These are phyloP conservation scores for Trichopus zeylanicus DNA, from an alignment of 116 monocot genomes.

Conservation along the genomic window DNA sequence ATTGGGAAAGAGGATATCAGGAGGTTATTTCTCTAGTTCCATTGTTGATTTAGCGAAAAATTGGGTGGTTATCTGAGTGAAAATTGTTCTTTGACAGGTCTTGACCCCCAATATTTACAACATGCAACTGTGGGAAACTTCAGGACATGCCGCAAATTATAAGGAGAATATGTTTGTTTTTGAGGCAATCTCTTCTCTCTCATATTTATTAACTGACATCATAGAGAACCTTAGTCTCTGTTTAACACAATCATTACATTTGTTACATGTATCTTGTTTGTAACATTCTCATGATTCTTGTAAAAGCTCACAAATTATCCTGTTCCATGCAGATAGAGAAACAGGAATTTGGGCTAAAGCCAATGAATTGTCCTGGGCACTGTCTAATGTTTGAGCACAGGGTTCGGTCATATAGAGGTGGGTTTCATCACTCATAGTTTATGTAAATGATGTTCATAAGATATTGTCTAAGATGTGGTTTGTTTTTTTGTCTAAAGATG, in stretches of 20 bases:
- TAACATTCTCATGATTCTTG: background rate
- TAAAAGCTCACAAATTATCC: background rate
- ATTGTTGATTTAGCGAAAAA: background rate
- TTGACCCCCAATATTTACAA: constrained; percentile 89
- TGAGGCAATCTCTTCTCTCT: constrained; percentile 36
- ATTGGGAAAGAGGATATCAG: constrained; percentile 85
- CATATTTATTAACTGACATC: background rate
- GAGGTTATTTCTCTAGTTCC: constrained; percentile 41
- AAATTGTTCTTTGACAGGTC: no score
- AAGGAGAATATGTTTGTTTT: constrained; percentile 99
- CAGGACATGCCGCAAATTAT: constrained; percentile 97
- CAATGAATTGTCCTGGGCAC: constrained; percentile 99
- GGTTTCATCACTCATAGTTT: background rate
- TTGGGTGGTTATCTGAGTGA: no score
- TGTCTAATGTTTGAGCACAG: constrained; percentile 95
- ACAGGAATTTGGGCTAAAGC: constrained; percentile 97
- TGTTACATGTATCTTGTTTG: background rate
- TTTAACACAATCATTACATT: background rate
- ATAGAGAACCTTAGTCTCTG: no score
- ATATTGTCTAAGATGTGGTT: no score
- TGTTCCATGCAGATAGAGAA: constrained; percentile 77
- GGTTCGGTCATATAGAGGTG: constrained; percentile 98
- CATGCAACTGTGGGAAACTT: constrained; percentile 99
- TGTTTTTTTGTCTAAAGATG: no score
- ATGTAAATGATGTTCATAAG: background rate